Percentiles rank a stretch among this genome's conserved stretches.
These are phyloP conservation scores for Punica granatum DNA, from an alignment of 345 rosid species.

Conservation along the genomic window DNA sequence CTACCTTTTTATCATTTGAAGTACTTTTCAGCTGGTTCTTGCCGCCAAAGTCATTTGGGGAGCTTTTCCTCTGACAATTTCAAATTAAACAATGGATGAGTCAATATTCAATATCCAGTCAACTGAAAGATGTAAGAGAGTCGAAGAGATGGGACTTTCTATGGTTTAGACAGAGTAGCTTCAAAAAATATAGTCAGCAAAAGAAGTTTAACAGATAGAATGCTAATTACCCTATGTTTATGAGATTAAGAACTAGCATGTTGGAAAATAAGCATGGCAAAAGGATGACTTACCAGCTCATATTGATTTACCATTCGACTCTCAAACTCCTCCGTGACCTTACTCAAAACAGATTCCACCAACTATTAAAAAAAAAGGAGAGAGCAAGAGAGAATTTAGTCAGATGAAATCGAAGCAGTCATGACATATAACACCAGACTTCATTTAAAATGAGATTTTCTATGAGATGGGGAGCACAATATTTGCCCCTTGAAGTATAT, in stretches of 20 bases:
- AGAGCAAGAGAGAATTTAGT: slow-evolving; percentile 10
- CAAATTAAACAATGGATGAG: background rate
- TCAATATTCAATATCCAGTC: background rate
- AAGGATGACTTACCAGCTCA: slow-evolving; percentile 43
- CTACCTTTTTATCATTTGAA: slow-evolving; percentile 50
- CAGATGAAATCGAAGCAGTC: background rate
- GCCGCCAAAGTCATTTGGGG: slow-evolving; percentile 45
- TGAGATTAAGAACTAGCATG: background rate
- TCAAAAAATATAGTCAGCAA: background rate
- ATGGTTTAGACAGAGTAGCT: background rate
- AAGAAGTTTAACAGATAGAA: background rate
- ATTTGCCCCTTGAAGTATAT: background rate
- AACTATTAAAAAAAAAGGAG: slow-evolving; percentile 46
- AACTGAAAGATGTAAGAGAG: background rate
- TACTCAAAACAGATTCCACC: slow-evolving; percentile 85
- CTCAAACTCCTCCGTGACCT: slow-evolving; percentile 84
- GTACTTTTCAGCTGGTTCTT: slow-evolving; percentile 35
- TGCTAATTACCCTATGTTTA: background rate
- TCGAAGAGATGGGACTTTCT: background rate
- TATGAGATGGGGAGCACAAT: background rate
- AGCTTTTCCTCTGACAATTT: slow-evolving; percentile 30
- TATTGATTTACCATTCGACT: slow-evolving; percentile 60
- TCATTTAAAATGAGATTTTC: background rate
- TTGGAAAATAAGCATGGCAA: slow-evolving; percentile 6
- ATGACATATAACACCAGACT: background rate